These are phyloP conservation scores for Xylaria multiplex DNA, from an alignment of 2,329 filamentous ascomycete species.

Conservation along the genomic window DNA sequence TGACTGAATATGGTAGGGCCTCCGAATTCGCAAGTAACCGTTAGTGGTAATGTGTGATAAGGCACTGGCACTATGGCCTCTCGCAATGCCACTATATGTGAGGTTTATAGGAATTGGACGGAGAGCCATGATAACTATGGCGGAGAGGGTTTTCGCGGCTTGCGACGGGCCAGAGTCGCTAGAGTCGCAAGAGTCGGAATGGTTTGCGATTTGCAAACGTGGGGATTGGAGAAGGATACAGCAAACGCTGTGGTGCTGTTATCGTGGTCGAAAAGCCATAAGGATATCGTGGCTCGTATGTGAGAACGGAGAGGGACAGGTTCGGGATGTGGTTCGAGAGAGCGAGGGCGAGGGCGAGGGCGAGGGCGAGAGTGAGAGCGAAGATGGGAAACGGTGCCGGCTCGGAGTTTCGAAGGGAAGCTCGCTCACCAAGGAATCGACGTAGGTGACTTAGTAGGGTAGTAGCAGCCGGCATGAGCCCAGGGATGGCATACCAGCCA, in stretches of 20 bases:
- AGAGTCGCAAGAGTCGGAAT: neutral
- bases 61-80: slow-evolving; percentile 19
- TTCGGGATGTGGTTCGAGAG: slow-evolving; percentile 11
- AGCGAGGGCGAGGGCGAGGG: neutral
- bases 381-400: neutral
- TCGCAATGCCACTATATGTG: slow-evolving; percentile 16
- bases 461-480: slow-evolving; percentile 2
- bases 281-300: slow-evolving; percentile 2
- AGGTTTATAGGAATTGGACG: slow-evolving; percentile 34
- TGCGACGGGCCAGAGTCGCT: slow-evolving; percentile 1
- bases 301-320: slow-evolving; percentile 5
- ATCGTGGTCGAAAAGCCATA: slow-evolving; percentile 45
- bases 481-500: slow-evolving; percentile 24
- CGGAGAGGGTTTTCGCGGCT: slow-evolving; percentile 23
- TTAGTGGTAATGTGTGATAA: slow-evolving; percentile 18
- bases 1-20: slow-evolving; percentile 36
- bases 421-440: neutral
- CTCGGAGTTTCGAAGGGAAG: slow-evolving; percentile 20
- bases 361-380: neutral
- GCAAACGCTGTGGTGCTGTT: slow-evolving; percentile 45
- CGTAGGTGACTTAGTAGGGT: neutral
- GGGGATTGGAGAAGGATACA: slow-evolving; percentile 36
- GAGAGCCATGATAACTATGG: slow-evolving; percentile 43
- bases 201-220: slow-evolving; percentile 11
- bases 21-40: slow-evolving; percentile 25